Evolutionary conservation across 106 monocot species (phyloP).

Genomic region (Acorus gramineus): DNA sequence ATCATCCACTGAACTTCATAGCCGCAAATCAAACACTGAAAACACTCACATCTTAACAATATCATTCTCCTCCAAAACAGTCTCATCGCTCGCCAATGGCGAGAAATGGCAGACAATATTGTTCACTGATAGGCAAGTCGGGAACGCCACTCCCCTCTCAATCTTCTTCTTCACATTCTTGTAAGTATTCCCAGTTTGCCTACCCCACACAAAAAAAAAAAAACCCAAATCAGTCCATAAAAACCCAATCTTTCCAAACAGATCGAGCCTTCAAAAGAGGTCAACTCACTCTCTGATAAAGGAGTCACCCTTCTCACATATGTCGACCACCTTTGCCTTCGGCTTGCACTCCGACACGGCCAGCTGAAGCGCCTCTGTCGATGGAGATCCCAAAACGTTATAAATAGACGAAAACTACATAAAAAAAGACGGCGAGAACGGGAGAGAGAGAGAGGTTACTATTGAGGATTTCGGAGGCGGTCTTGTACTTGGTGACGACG

Average conservation of each 20-base stretch:
- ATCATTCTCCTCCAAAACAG: no score
- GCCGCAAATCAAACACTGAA: background rate
- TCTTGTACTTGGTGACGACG: conserved; percentile 96
- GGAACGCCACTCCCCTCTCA: no score
- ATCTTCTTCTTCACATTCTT: no score
- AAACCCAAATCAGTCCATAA: no score
- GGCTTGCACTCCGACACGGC: conserved; percentile 72
- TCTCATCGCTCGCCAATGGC: no score
- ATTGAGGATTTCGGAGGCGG: conserved; percentile 86
- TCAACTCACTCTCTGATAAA: conserved; percentile 57
- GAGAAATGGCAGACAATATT: no score
- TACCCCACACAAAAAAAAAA: no score
- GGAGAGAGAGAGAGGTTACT: conserved; percentile 29
- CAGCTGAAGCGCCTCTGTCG: conserved; percentile 59
- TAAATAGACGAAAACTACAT: no score
- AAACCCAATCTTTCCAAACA: no score
- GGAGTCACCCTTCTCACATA: conserved; percentile 71
- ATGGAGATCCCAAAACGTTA: background rate
- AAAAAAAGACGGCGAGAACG: background rate
- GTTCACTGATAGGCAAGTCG: no score
- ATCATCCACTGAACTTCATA: no score
- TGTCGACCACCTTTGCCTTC: conserved; percentile 60
- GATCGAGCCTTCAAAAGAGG: background rate
- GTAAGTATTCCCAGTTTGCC: no score
- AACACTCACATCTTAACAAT: background rate